Evolutionary conservation across 1,284 basidiomycete species (phyloP), one percentile per base, ranked within the genome.

Genomic region (Macrocystidia cucumis): DNA sequence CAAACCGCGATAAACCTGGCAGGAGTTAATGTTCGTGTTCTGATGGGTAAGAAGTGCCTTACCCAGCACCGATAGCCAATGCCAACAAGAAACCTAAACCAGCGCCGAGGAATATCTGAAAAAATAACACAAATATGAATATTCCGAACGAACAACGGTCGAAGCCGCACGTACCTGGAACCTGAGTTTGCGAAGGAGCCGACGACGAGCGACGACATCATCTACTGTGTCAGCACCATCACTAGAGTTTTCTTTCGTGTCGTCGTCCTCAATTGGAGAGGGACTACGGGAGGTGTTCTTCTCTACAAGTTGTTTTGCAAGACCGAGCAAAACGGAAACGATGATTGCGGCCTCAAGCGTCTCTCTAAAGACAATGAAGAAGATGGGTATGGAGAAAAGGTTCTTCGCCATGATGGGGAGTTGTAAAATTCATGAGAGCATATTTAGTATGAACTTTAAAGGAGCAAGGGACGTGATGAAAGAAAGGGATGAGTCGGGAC

Each of bases 321-420:
- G 78, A 44, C 85, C 78, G 26, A 92, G 77, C 34, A 95, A 74
- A 42, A 91, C 86, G 6, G 88, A 87, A 60, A 92, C 63, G 67
- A 93, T 89, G 62, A 93, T 84, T 34, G 78, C 79, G 5, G 88
- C 86, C 64, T 95, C 90, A 44, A 95, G 72, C 1, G 86, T 82
- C 69, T 95, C 90, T 44, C 91, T 76, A 48, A 92, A 87, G 51
- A 89, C 75, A 56, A 91, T 89, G 70, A 92, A 88, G 64, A 88
- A 91, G 44, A 89, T 84, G 50, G 85, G 74, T 35, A 86, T 68
- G 40, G 81, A 85, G 60, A 89, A 89, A 40, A 87, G 61, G 51
- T 74, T 69, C 44, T 65, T 63, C 28, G 69, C 62, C 78, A 82
- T 83, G 9, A 35, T 24, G 29, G 21, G 25, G 20, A 17, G 20